Conservation (phyloP, 2,329 filamentous ascomycete species). For the Aulographum hederae region DNA sequence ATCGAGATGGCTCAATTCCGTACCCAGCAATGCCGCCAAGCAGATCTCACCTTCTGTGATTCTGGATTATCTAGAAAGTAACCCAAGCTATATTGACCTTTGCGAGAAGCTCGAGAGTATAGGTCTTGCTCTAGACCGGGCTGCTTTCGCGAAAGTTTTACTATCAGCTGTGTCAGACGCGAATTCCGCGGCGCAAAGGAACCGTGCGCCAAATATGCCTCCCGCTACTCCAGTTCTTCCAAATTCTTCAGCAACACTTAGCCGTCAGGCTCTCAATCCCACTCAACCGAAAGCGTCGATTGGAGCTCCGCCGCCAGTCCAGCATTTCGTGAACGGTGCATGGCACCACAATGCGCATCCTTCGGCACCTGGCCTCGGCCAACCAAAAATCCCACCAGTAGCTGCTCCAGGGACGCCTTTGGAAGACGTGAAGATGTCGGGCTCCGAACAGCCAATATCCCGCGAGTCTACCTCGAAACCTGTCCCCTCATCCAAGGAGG, state of each 20-base stretch:
- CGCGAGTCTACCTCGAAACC: slow-evolving; percentile 1
- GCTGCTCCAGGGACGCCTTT: not conserved
- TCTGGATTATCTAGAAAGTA: slow-evolving; percentile 28
- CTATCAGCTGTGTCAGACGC: slow-evolving; percentile 26
- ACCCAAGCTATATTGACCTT: slow-evolving; percentile 36
- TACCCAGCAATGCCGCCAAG: slow-evolving; percentile 18
- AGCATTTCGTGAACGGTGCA: not conserved
- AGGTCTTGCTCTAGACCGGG: slow-evolving; percentile 31
- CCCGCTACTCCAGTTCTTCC: too few species aligned
- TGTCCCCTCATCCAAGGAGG: slow-evolving; percentile 32
- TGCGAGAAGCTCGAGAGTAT: slow-evolving; percentile 33
- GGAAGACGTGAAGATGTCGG: not conserved
- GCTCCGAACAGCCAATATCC: too few species aligned
- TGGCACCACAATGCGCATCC: slow-evolving; percentile 5
- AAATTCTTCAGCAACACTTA: too few species aligned
- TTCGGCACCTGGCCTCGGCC: not conserved
- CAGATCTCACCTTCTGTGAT: slow-evolving; percentile 21
- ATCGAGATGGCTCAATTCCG: slow-evolving; percentile 24
- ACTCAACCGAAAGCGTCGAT: slow-evolving; percentile 7
- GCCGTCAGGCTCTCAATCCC: too few species aligned
- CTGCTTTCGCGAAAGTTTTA: slow-evolving; percentile 33
- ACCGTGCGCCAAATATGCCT: slow-evolving; percentile 5
- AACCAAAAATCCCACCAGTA: not conserved
- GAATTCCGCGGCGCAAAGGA: slow-evolving; percentile 9
- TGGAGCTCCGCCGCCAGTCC: slow-evolving; percentile 4